A percentile compares a stretch with the other conserved stretches of the same genome.
phyloP scores from a whole-genome alignment of 768 basidiomycete species.

The Clathrus columnatus region DNA sequence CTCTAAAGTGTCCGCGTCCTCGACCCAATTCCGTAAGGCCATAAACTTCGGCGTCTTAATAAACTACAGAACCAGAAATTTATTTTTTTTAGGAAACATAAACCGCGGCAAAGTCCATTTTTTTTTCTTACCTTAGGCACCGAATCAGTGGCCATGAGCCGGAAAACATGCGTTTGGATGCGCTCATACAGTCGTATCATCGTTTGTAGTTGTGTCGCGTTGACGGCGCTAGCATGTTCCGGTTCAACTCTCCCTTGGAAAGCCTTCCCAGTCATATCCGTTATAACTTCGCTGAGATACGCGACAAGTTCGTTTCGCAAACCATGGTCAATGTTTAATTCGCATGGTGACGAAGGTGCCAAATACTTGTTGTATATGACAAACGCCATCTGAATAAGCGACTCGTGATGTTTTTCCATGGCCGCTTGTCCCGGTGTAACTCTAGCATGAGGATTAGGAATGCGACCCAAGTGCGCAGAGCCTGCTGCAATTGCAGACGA shows the following conservation, averaged over 20 bases:
- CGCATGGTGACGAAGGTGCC: slow-evolving; percentile 89
- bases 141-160: slow-evolving; percentile 96
- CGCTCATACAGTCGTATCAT: slow-evolving; percentile 92
- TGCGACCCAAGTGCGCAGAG: slow-evolving; percentile 14
- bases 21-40: slow-evolving; percentile 69
- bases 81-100: slow-evolving; percentile 10
- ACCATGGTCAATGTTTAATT: slow-evolving; percentile 97
- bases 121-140: slow-evolving; percentile 73
- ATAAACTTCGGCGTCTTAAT: slow-evolving; percentile 80
- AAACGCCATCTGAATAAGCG: slow-evolving; percentile 89
- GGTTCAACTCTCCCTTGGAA: slow-evolving; percentile 78
- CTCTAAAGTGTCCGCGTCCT: slow-evolving; percentile 47
- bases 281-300: slow-evolving; percentile 87
- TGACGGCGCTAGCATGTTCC: slow-evolving; percentile 73
- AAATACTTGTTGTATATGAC: slow-evolving; percentile 92
- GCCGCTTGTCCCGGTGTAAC: slow-evolving; percentile 70
- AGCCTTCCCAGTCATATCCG: slow-evolving; percentile 61
- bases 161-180: slow-evolving; percentile 94
- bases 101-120: slow-evolving; percentile 1
- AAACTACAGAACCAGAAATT: slow-evolving; percentile 42
- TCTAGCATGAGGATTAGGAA: slow-evolving; percentile 27
- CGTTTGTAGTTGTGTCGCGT: slow-evolving; percentile 90
- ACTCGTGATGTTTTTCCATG: slow-evolving; percentile 96
- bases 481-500: slow-evolving; percentile 72
- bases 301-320: slow-evolving; percentile 89